A percentile compares a stretch with the other conserved stretches of the same genome.
Conservation (phyloP, 371 early-diverging fungal genomes). For the Apophysomyces trapeziformis region DNA sequence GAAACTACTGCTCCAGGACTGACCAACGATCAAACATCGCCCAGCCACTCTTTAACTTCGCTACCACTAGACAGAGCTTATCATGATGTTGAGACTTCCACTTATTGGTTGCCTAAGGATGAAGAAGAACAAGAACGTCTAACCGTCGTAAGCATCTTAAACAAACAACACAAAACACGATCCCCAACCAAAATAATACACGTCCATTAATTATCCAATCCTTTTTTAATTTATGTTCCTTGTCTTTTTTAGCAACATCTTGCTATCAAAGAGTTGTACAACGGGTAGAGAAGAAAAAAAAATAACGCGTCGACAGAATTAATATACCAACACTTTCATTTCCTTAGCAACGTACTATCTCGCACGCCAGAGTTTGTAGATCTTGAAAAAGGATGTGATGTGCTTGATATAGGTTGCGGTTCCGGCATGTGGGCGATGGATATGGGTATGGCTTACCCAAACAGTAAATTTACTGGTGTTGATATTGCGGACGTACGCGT, state of each 20-base stretch:
- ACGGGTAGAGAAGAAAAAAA: conserved; percentile 7
- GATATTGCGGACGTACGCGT: conserved; percentile 50
- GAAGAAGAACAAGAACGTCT: conserved; percentile 22
- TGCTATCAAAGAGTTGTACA: conserved; percentile 14
- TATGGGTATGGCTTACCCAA: conserved; percentile 53
- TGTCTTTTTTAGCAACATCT: conserved; percentile 13
- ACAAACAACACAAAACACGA: no score
- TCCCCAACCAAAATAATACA: no score
- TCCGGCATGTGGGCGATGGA: conserved; percentile 42
- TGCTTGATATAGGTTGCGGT: conserved; percentile 29
- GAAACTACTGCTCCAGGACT: background rate
- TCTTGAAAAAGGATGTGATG: background rate
- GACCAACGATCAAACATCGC: background rate
- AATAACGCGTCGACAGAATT: background rate
- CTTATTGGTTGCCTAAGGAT: conserved; percentile 20
- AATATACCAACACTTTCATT: background rate
- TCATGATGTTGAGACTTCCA: background rate
- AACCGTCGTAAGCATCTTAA: conserved; percentile 11
- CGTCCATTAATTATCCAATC: background rate
- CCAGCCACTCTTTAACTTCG: conserved; percentile 3
- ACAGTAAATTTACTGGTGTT: conserved; percentile 44
- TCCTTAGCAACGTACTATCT: background rate
- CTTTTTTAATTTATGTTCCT: background rate
- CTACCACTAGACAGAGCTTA: background rate
- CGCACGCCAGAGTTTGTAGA: background rate